Base-by-base conservation (phyloP, 345 rosid genomes). In the Crucihimalaya himalaica region DNA sequence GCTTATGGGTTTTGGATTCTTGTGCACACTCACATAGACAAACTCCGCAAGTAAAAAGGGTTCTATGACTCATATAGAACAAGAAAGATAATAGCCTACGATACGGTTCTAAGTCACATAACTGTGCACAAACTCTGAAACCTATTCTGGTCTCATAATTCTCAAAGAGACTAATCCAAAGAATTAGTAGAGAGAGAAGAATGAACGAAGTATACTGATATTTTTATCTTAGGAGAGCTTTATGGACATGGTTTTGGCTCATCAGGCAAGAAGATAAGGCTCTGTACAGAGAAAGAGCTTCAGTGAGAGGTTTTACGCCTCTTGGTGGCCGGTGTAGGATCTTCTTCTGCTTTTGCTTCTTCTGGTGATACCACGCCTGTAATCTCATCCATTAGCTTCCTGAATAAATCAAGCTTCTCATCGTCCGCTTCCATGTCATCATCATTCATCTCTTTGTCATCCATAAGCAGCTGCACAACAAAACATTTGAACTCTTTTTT, bases 261-360 rank as follows among this genome's bases (percentile, higher is more conserved):
- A 74, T 57, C 39, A 64, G 16, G 57, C 12, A 65, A 45, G 72
- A 46, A 18, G 59, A 27, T 14, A 66, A 39, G 67, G 61, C 78
- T 57, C 74, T 75, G 66, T 60, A 68, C 74, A 57, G 13, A 66
- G 32, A 48, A 39, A 60, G 73, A 66, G 64, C 70, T 47, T 77
- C 48, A 77, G 13, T 37, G 34, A 46, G 76, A 45, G 4, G 72
- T 56, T 57, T 64, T 70, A 19, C 15, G 61, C 57, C 20, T 76
- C 66, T 70, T 70, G 25, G 35, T 12, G 16, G 8, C 71, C 6
- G 66, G 80, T 56, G 29, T 40, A 77, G 60, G 66, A 70, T 35
- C 40, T 56, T 55, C 67, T 35, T 76, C 71, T 35, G 39, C 54
- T 4, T 70, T 75, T 27, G n/a, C 53, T 70, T 77, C 72, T n/a